Evolutionary conservation across 179 eudicot species (phyloP).

Genomic region (Spergularia azorica): DNA sequence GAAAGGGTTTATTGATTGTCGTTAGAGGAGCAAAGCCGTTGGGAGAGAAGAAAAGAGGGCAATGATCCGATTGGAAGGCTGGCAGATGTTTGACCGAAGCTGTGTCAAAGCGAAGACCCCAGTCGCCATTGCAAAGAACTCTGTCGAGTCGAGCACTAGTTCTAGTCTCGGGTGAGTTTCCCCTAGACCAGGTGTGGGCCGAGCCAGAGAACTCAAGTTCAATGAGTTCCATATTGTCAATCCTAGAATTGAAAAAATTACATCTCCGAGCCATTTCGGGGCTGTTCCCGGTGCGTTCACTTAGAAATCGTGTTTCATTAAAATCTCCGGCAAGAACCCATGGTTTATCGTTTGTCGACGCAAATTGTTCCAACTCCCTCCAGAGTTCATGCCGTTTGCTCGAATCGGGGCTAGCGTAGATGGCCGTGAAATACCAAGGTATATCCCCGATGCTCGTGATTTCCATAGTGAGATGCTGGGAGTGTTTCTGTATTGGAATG

Average conservation of each 20-base stretch:
- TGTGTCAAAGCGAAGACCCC: background rate
- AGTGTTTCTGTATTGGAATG: fast-evolving
- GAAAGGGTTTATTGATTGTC: background rate
- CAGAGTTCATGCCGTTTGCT: background rate
- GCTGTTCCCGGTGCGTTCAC: background rate
- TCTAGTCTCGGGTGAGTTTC: background rate
- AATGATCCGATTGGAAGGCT: background rate
- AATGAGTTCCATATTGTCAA: background rate
- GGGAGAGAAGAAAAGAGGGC: background rate
- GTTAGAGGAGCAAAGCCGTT: background rate
- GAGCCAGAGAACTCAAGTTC: background rate
- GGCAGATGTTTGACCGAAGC: background rate
- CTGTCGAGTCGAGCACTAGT: background rate
- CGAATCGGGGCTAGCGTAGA: background rate
- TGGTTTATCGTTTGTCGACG: background rate
- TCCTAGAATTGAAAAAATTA: background rate
- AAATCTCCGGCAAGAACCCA: background rate
- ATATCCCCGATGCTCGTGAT: background rate
- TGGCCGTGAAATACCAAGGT: background rate
- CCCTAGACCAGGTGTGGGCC: background rate
- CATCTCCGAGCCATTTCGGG: background rate
- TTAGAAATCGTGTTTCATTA: background rate
- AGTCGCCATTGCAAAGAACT: background rate
- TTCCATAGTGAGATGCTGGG: background rate
- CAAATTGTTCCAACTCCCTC: background rate